These are phyloP conservation scores for Boletus fagicola DNA, from an alignment of 768 basidiomycete genomes.

Conservation along the genomic window DNA sequence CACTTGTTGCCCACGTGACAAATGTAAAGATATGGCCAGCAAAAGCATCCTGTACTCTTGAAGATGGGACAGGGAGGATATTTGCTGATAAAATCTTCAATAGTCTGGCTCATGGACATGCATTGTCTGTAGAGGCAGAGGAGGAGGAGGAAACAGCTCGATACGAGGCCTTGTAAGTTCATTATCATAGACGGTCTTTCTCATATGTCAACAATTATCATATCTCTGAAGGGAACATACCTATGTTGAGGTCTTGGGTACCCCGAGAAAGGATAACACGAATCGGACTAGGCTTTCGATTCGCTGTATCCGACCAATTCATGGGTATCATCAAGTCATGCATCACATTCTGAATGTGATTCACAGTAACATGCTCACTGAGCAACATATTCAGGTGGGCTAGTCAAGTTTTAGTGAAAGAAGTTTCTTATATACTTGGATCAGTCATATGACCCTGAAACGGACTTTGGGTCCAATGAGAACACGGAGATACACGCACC, in stretches of 20 bases:
- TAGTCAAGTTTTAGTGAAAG: not conserved
- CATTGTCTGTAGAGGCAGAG: constrained; percentile 2
- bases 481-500: not conserved
- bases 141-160: constrained; percentile 11
- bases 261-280: not conserved
- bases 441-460: constrained; percentile 7
- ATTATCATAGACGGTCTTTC: not conserved
- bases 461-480: not conserved
- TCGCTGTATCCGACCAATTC: constrained; percentile 11
- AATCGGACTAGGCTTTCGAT: constrained; percentile 10
- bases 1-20: constrained; percentile 47
- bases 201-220: not conserved
- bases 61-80: constrained; percentile 40
- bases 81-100: constrained; percentile 1
- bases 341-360: constrained; percentile 28
- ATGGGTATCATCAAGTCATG: constrained; percentile 27
- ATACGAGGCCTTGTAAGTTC: constrained; percentile 12
- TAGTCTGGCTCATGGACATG: not conserved
- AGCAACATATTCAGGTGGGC: constrained; percentile 11
- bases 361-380: constrained; percentile 4
- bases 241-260: constrained; percentile 18
- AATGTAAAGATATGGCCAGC: constrained; percentile 15
- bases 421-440: not conserved
- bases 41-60: constrained; percentile 23
- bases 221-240: constrained; percentile 16